phyloP scores from a whole-genome alignment of 352 stramenopile genomes.

The Phytophthora kernoviae region DNA sequence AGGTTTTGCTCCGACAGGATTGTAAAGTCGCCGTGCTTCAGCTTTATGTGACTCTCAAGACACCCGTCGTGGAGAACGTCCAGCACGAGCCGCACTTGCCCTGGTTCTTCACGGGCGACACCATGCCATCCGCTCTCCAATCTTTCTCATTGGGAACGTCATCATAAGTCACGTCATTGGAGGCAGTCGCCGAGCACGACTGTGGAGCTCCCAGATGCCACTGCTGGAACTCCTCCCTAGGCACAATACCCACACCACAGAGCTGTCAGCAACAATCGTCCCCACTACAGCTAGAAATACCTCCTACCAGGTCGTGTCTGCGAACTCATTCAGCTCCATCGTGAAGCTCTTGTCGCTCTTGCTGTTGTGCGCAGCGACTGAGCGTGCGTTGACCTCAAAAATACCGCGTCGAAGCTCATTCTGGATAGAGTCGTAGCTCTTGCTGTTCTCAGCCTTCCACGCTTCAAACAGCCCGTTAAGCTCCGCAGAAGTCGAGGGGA shows the following conservation, averaged over 20 bases:
- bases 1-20: slow-evolving; percentile 98
- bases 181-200: slow-evolving; percentile 72
- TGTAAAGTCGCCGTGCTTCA: slow-evolving; percentile 92
- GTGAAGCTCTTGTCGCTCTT: slow-evolving; percentile 51
- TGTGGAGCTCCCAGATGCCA: slow-evolving; percentile 72
- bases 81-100: slow-evolving; percentile 98
- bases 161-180: slow-evolving; percentile 25
- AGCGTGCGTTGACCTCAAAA: slow-evolving; percentile 66
- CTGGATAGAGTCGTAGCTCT: slow-evolving; percentile 59
- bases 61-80: slow-evolving; percentile 98
- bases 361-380: slow-evolving; percentile 68
- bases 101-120: slow-evolving; percentile 99
- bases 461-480: slow-evolving; percentile 47
- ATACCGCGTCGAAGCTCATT: slow-evolving; percentile 55
- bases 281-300: not conserved
- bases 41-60: slow-evolving; percentile 96
- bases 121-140: slow-evolving; percentile 92
- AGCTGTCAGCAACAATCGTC: slow-evolving; percentile 1
- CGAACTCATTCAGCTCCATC: slow-evolving; percentile 82
- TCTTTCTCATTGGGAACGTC: slow-evolving; percentile 91
- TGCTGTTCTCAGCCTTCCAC: slow-evolving; percentile 55
- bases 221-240: slow-evolving; percentile 76
- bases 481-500: slow-evolving; percentile 33
- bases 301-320: slow-evolving; percentile 66
- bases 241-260: not conserved